A percentile compares a stretch with the other conserved stretches of the same genome.
phyloP scores from a whole-genome alignment of 768 basidiomycete genomes.

The Russula lepida region DNA sequence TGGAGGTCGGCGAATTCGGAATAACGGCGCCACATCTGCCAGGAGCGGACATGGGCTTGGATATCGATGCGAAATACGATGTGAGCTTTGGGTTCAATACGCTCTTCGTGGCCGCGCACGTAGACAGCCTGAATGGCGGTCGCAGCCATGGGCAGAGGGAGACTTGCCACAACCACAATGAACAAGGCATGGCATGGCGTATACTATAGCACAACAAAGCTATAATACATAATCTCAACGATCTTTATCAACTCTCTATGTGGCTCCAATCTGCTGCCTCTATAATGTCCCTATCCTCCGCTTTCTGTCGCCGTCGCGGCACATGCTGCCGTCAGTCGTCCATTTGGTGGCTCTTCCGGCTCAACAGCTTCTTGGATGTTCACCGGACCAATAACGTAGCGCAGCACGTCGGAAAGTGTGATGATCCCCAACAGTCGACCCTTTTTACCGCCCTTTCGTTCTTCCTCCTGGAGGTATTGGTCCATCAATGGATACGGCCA shows the following conservation, averaged over 20 bases:
- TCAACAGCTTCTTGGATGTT: slow-evolving; percentile 14
- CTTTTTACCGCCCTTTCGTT: slow-evolving; percentile 69
- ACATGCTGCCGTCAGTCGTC: not conserved
- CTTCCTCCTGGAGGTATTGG: slow-evolving; percentile 55
- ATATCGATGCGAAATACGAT: slow-evolving; percentile 77
- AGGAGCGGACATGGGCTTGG: slow-evolving; percentile 81
- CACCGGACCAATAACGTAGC: slow-evolving; percentile 59
- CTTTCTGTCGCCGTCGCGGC: not conserved
- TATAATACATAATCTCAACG: slow-evolving; percentile 1
- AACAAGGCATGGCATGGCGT: not conserved
- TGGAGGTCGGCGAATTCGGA: slow-evolving; percentile 90
- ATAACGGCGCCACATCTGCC: slow-evolving; percentile 92
- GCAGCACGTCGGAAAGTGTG: slow-evolving; percentile 80
- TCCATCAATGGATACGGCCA: slow-evolving; percentile 2
- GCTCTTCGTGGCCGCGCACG: slow-evolving; percentile 62
- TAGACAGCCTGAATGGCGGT: slow-evolving; percentile 71
- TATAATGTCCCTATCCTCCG: not conserved
- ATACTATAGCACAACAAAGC: not conserved
- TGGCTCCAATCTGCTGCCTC: not conserved
- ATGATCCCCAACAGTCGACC: slow-evolving; percentile 81
- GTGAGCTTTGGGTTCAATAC: slow-evolving; percentile 64
- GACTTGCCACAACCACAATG: not conserved
- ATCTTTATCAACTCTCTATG: slow-evolving; percentile 9
- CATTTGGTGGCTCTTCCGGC: slow-evolving; percentile 18
- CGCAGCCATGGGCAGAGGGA: slow-evolving; percentile 31